A percentile compares a stretch with the other conserved stretches of the same genome.
phyloP scores from a whole-genome alignment of 2,329 filamentous ascomycete species.

The Claviceps sp. region DNA sequence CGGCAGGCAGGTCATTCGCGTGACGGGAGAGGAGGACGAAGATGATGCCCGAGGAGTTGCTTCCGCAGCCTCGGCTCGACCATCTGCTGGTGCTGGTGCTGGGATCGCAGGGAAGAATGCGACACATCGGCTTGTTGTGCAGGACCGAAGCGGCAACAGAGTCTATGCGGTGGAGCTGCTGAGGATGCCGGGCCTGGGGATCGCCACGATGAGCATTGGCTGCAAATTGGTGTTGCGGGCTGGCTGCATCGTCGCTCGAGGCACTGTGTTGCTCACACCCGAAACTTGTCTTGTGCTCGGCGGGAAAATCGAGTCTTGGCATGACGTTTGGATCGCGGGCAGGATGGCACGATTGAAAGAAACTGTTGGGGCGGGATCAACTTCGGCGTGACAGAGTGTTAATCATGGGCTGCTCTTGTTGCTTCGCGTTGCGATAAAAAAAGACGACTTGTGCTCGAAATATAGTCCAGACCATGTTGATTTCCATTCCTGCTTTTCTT shows the following conservation, averaged over 20 bases:
- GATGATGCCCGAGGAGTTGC: constrained; percentile 13
- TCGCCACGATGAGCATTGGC: constrained; percentile 58
- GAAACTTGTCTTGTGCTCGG: constrained; percentile 59
- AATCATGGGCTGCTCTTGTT: constrained; percentile 1
- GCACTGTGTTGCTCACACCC: constrained; percentile 65
- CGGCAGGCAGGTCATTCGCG: constrained; percentile 70
- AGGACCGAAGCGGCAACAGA: constrained; percentile 61
- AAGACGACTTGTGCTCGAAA: not conserved
- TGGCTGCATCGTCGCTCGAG: constrained; percentile 54
- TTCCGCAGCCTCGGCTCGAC: not conserved
- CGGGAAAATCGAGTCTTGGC: constrained; percentile 71
- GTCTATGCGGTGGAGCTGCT: constrained; percentile 61
- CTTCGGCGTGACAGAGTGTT: not conserved
- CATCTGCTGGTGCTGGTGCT: not conserved
- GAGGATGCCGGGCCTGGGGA: constrained; percentile 48
- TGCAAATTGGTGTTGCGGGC: constrained; percentile 64
- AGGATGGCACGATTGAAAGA: constrained; percentile 56
- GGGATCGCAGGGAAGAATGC: constrained; percentile 26
- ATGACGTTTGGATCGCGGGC: constrained; percentile 62
- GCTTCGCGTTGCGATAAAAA: not conserved
- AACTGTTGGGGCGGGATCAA: constrained; percentile 26
- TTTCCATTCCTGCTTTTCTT: not conserved
- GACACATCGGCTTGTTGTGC: constrained; percentile 68
- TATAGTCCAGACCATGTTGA: not conserved
- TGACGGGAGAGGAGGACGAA: constrained; percentile 32